Base-by-base conservation (phyloP, 306 rosid species). In the Canavalia gladiata region DNA sequence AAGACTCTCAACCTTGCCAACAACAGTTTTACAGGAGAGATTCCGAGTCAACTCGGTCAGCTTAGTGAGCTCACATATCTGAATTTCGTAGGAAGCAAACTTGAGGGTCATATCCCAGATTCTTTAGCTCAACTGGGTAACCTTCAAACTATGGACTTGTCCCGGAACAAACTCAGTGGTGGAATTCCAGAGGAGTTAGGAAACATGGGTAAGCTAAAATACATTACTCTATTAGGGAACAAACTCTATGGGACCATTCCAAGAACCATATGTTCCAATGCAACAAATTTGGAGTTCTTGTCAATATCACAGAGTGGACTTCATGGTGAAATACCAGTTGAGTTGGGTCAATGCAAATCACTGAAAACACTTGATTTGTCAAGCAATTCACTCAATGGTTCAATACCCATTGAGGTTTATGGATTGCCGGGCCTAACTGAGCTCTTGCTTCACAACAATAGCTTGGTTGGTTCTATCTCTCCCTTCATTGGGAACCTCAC, bases 101-200 rank as follows among this genome's bases (percentile, higher is more conserved):
- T 95, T 0, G 87, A 68, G 68, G 98, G 99, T 85, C 45, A 51
- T 9, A 83, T 93, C 47, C 99, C 98, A 12, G 41, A 6, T 66
- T 91, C 90, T 0, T 2, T 95, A n/a, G 30, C 84, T 83, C 86
- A 75, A 59, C n/a, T 93, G 89, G 87, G 87, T 42, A 89, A 54
- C 51, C 99, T 93, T 83, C 83, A 87, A 81, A 90, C 10, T 82
- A 89, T 95, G 1, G 98, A 91, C 85, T 88, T 95, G 69, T 90
- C 98, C 0, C n/a, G 10, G 55, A 95, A 95, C 78, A 87, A 29
- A 67, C 82, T 95, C 81, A 72, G 65, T 6, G 96, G 97, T 3
- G 93, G 89, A 13, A 73, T 93, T 84, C 96, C 93, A 7, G 82
- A 55, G 77, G 94, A 86, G 63, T 65, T 95, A 0, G 89, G 90